These are phyloP conservation scores for Colletotrichum limetticola DNA, from an alignment of 2,329 filamentous ascomycete species.

Conservation along the genomic window DNA sequence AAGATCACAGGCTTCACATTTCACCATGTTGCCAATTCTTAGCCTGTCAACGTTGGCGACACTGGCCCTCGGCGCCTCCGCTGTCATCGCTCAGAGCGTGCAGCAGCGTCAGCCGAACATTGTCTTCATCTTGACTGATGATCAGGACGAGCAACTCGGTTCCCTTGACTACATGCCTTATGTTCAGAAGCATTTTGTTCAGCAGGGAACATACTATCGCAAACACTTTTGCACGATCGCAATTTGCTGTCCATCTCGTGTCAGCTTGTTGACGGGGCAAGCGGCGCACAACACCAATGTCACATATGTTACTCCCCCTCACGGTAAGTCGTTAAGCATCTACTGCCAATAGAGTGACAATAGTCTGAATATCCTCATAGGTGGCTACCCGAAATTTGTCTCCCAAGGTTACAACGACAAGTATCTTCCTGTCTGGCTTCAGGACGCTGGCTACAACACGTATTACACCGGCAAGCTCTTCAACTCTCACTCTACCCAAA, in stretches of 20 bases:
- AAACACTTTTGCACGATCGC: conserved; percentile 75
- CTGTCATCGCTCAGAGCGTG: conserved; percentile 1
- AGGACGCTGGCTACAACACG: conserved; percentile 74
- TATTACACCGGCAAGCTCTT: conserved; percentile 81
- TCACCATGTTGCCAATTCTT: neutral
- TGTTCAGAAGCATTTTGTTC: conserved; percentile 64
- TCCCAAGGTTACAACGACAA: conserved; percentile 72
- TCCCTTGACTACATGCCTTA: conserved; percentile 71
- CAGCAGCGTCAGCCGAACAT: conserved; percentile 59
- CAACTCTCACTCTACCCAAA: conserved; percentile 70
- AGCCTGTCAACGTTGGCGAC: conserved; percentile 9
- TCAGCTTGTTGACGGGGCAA: conserved; percentile 73
- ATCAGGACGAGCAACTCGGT: conserved; percentile 72
- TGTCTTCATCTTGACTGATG: conserved; percentile 75
- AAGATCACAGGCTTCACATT: neutral
- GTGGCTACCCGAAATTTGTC: conserved; percentile 72
- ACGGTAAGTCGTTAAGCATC: conserved; percentile 51
- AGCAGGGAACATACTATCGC: conserved; percentile 68
- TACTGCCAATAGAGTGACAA: conserved; percentile 34
- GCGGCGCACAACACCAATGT: conserved; percentile 78
- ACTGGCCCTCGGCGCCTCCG: conserved; percentile 4
- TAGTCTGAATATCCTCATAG: conserved; percentile 45
- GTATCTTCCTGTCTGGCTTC: conserved; percentile 78
- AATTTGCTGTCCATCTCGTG: conserved; percentile 75
- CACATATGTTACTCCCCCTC: conserved; percentile 65